phyloP scores from a whole-genome alignment of 768 basidiomycete species.

The Collybiopsis luxurians region DNA sequence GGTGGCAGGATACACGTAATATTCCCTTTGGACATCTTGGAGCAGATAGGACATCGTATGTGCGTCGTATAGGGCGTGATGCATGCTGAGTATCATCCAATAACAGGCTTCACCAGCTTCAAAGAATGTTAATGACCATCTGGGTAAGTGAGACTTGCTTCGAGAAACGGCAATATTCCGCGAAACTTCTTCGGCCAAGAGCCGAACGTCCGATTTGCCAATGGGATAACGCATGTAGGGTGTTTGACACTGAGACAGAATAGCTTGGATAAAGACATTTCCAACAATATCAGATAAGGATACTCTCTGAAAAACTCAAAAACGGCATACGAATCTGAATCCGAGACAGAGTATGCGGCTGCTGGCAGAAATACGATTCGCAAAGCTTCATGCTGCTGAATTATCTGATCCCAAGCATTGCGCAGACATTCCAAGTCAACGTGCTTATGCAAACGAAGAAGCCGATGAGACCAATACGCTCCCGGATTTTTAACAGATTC shows the following conservation, averaged over 20 bases:
- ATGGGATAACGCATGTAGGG: not conserved
- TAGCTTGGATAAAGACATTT: slow-evolving; percentile 11
- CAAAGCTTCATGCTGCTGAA: slow-evolving; percentile 34
- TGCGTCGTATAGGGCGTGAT: slow-evolving; percentile 50
- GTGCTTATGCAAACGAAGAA: slow-evolving; percentile 1
- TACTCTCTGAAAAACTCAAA: too few species aligned
- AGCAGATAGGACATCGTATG: slow-evolving; percentile 36
- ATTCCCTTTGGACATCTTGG: slow-evolving; percentile 27
- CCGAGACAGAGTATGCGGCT: slow-evolving; percentile 30
- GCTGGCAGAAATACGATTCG: slow-evolving; percentile 48
- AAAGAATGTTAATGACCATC: slow-evolving; percentile 28
- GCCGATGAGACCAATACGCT: slow-evolving; percentile 7
- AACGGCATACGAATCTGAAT: too few species aligned
- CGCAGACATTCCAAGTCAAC: slow-evolving; percentile 26
- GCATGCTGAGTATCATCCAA: slow-evolving; percentile 37
- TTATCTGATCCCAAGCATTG: slow-evolving; percentile 33
- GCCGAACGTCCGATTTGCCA: not conserved
- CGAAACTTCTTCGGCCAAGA: slow-evolving; percentile 13
- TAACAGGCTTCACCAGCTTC: slow-evolving; percentile 14
- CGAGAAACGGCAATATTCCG: slow-evolving; percentile 15
- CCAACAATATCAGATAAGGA: slow-evolving; percentile 19
- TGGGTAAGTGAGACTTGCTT: slow-evolving; percentile 21
- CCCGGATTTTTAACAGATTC: slow-evolving; percentile 3
- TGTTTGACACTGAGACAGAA: slow-evolving; percentile 12
- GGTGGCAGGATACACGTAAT: slow-evolving; percentile 15